These are phyloP conservation scores for Dendrobium officinale DNA, from an alignment of 106 monocot genomes.

Conservation along the genomic window DNA sequence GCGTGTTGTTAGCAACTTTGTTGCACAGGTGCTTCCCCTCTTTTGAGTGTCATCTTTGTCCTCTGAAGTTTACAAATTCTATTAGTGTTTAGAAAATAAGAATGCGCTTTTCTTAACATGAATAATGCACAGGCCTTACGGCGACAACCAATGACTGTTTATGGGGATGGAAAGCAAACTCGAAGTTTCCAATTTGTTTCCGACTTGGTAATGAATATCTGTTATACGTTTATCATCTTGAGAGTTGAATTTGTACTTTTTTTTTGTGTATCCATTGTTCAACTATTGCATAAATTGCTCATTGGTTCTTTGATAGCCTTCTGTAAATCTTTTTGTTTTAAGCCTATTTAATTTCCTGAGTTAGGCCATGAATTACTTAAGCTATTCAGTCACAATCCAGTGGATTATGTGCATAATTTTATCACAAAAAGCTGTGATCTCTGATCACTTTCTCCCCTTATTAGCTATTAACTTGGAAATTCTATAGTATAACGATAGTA, in stretches of 20 bases:
- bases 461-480: neutral
- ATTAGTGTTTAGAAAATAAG: neutral
- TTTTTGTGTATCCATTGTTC: neutral
- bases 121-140: constrained; percentile 38
- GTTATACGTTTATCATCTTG: neutral
- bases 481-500: neutral
- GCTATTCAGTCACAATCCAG: neutral
- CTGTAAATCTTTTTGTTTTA: neutral
- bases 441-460: neutral
- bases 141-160: constrained; percentile 63
- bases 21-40: constrained; percentile 50
- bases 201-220: constrained; percentile 40
- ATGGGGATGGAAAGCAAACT: constrained; percentile 81
- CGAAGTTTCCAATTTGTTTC: constrained; percentile 79
- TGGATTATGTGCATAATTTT: neutral
- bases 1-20: constrained; percentile 87
- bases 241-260: neutral
- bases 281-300: neutral
- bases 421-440: neutral
- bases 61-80: neutral
- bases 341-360: neutral
- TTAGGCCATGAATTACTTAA: neutral
- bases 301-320: neutral
- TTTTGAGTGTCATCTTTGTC: neutral
- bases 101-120: constrained; percentile 2